These are phyloP conservation scores for Thermothelomyces thermophilus DNA, from an alignment of 2,329 filamentous ascomycete species.

Conservation along the genomic window DNA sequence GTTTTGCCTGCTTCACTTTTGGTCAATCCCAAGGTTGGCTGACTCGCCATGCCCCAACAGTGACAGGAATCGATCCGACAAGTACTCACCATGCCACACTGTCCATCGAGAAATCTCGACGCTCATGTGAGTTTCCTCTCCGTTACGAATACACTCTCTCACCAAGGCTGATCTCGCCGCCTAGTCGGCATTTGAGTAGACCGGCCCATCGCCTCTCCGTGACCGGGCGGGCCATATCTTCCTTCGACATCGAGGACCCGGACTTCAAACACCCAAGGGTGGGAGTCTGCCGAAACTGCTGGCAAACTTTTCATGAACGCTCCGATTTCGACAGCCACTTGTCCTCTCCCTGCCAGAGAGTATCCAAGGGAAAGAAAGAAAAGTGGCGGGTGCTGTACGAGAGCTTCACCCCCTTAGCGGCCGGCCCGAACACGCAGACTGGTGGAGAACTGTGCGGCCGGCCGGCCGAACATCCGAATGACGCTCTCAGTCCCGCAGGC, in stretches of 20 bases:
- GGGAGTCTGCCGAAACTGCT: slow-evolving; percentile 31
- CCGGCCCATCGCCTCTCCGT: slow-evolving; percentile 29
- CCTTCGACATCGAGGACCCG: slow-evolving; percentile 27
- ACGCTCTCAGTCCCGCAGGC: neutral
- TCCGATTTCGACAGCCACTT: slow-evolving; percentile 26
- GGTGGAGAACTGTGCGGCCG: slow-evolving; percentile 7
- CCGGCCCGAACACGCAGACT: neutral
- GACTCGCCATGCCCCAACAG: slow-evolving; percentile 13
- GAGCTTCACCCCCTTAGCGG: slow-evolving; percentile 26
- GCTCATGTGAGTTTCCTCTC: slow-evolving; percentile 27
- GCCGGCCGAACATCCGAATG: slow-evolving; percentile 1
- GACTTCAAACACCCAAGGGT: slow-evolving; percentile 25
- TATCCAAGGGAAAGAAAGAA: slow-evolving; percentile 28
- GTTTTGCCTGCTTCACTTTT: neutral
- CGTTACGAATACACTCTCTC: neutral
- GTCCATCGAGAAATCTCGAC: slow-evolving; percentile 30
- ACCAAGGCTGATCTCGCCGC: slow-evolving; percentile 10
- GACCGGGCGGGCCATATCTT: slow-evolving; percentile 25
- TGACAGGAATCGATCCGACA: slow-evolving; percentile 24
- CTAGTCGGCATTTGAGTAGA: slow-evolving; percentile 29
- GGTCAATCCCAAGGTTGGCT: neutral
- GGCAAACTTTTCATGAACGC: slow-evolving; percentile 26
- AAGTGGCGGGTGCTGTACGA: slow-evolving; percentile 26
- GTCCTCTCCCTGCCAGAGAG: slow-evolving; percentile 21
- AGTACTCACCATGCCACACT: slow-evolving; percentile 30